These are phyloP conservation scores for Neurospora sp. DNA, from an alignment of 495 filamentous ascomycete genomes.

Conservation along the genomic window DNA sequence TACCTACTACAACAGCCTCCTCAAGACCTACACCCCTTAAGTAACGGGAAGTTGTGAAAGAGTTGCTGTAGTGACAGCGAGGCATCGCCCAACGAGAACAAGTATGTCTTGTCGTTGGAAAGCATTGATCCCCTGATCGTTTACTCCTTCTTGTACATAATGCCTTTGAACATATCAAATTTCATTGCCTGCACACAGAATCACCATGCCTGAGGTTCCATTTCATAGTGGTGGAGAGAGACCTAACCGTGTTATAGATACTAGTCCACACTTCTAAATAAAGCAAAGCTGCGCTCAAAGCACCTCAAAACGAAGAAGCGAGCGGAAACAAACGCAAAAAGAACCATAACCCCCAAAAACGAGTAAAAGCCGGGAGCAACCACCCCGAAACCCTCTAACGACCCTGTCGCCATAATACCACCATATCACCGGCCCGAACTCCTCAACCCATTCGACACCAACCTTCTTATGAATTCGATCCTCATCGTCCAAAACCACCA, in stretches of 20 bases:
- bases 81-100: neutral
- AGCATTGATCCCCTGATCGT: neutral
- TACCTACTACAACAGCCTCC: conserved; percentile 18
- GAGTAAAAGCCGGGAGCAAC: neutral
- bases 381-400: neutral
- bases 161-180: neutral
- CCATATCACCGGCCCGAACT: neutral
- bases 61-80: neutral
- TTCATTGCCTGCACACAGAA: neutral
- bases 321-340: neutral
- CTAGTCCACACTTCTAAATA: neutral
- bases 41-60: neutral
- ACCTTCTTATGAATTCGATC: neutral
- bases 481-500: neutral
- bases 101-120: neutral
- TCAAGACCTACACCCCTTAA: conserved; percentile 14
- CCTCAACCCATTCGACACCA: neutral
- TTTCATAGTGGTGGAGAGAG: neutral
- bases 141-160: neutral
- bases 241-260: neutral
- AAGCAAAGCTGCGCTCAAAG: neutral
- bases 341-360: neutral
- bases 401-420: neutral
- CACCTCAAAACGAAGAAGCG: neutral
- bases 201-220: neutral